Base-by-base conservation (phyloP, 345 rosid species). In the Corymbia maculata region DNA sequence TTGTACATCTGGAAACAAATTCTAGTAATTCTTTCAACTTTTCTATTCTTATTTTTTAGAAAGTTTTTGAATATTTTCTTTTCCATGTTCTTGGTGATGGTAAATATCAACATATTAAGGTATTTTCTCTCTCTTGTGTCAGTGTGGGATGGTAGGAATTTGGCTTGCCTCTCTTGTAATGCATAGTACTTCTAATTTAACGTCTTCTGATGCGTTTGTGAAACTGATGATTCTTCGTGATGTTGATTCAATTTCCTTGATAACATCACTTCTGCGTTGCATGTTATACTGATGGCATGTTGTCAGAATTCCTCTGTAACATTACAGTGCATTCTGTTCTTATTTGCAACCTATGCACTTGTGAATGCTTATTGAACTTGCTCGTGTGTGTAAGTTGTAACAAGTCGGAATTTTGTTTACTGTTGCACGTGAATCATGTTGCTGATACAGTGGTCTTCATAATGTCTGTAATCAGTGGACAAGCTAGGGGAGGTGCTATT, bases 401-500 rank as follows among this genome's bases (percentile, higher is more conserved):
- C 84, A 42, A 42, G 28, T 42, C 49, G 42, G 59, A 84, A 51
- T 50, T 50, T n/a, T 7, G 6, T 52, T 28, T 52, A 53, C 45
- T 13, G 64, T 52, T 21, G 30, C 59, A 32, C 1, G 2, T 86
- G 44, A 32, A 28, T 86, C n/a, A 17, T 51, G 28, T 51, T 86
- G 47, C 36, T 52, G 7, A 87, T 75, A 11, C 44, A 21, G 42
- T 89, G 55, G 45, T 79, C 85, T 47, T 91, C 52, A 45, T 52
- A n/a, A 52, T 86, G 59, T 86, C 12, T 49, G 53, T 57, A 61
- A 88, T 64, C 92, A 94, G 96, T 85, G 93, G 94, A 85, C 94
- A 88, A 87, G 95, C 94, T 59, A 94, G 97, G 92, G 97, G 95
- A 87, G 93, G 94, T 86, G 92, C 93, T 49, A 86, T 92, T 61